Percentiles rank a stretch among this genome's conserved stretches.
Conservation (phyloP, 1,284 basidiomycete genomes). For the Sporisorium graminicola region DNA sequence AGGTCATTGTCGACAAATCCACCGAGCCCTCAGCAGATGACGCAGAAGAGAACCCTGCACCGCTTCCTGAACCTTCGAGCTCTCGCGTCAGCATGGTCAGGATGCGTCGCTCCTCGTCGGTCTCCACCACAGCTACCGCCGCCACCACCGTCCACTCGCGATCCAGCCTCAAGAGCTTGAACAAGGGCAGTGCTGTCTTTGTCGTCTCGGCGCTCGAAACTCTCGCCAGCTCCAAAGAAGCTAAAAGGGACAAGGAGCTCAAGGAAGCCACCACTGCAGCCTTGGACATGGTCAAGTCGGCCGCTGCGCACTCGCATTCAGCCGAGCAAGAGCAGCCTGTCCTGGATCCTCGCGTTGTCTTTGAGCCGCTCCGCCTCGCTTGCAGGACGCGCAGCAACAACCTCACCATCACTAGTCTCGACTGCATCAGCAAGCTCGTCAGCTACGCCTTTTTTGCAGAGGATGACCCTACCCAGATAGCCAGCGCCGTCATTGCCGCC, state of each 20-base stretch:
- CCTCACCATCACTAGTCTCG: conserved; percentile 63
- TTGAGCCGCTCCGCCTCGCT: conserved; percentile 67
- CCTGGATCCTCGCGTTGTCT: conserved; percentile 66
- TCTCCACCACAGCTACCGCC: conserved; percentile 44
- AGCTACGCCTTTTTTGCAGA: conserved; percentile 69
- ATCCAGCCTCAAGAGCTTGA: conserved; percentile 55
- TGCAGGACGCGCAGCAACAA: conserved; percentile 62
- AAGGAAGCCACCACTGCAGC: conserved; percentile 58
- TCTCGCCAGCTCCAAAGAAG: conserved; percentile 62
- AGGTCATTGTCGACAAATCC: conserved; percentile 9
- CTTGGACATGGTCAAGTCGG: conserved; percentile 66
- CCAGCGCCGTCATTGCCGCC: conserved; percentile 29
- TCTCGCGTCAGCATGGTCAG: conserved; percentile 36
- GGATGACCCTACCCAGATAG: conserved; percentile 44
- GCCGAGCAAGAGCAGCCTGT: conserved; percentile 42
- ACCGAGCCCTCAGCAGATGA: conserved; percentile 7
- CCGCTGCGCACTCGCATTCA: conserved; percentile 25
- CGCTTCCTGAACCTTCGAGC: conserved; percentile 21
- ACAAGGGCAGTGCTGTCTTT: conserved; percentile 65
- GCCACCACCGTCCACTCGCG: conserved; percentile 53
- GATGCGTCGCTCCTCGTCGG: conserved; percentile 46
- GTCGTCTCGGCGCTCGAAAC: conserved; percentile 66
- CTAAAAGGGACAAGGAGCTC: conserved; percentile 63
- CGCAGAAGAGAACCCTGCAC: neutral
- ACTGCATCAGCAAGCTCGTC: conserved; percentile 69